These are phyloP conservation scores for Elsinoe fawcettii DNA, from an alignment of 2,329 filamentous ascomycete species.

Conservation along the genomic window DNA sequence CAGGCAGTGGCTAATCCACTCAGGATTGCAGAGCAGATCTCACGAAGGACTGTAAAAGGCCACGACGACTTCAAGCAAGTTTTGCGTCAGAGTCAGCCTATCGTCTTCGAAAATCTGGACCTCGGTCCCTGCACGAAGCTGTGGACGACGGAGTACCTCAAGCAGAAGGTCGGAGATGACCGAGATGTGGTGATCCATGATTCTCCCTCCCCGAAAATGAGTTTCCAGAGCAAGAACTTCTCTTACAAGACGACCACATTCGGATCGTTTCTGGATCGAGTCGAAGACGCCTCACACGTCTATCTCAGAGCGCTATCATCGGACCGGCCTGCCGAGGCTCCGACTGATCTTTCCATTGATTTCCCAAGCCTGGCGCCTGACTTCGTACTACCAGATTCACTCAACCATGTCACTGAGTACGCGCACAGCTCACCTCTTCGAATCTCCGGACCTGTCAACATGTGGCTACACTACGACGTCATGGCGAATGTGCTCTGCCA, in stretches of 20 bases:
- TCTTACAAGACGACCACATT: constrained; percentile 63
- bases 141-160: constrained; percentile 65
- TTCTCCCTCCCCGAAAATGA: constrained; percentile 58
- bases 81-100: constrained; percentile 51
- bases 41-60: neutral
- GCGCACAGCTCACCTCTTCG: constrained; percentile 71
- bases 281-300: constrained; percentile 52
- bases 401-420: constrained; percentile 53
- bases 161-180: constrained; percentile 51
- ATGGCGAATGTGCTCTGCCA: constrained; percentile 85
- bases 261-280: constrained; percentile 55
- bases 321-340: constrained; percentile 57
- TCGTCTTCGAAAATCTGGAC: constrained; percentile 57
- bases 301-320: constrained; percentile 74
- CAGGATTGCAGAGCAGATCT: neutral
- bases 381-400: constrained; percentile 58
- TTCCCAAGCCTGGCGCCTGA: constrained; percentile 63
- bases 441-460: constrained; percentile 69
- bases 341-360: constrained; percentile 63
- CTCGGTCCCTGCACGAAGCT: constrained; percentile 58
- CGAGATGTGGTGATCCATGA: constrained; percentile 69
- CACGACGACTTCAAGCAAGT: constrained; percentile 51
- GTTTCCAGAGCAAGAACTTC: constrained; percentile 80
- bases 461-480: constrained; percentile 91
- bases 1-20: no score